Evolutionary conservation across 495 filamentous ascomycete species (phyloP), one percentile per base, ranked within the genome.

Genomic region (Bathelium albidoporum): DNA sequence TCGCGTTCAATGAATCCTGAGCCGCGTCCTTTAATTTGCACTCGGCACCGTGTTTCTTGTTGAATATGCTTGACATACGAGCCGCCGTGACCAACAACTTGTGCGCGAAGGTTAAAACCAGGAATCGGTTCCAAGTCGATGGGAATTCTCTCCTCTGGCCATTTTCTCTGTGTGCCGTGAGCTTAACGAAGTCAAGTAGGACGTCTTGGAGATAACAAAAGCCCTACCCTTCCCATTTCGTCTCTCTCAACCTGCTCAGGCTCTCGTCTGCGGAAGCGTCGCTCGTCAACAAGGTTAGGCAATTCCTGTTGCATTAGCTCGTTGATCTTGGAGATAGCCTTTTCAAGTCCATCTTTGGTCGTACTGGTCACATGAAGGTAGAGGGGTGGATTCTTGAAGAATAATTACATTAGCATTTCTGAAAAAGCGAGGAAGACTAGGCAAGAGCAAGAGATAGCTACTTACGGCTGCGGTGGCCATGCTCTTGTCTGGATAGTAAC

Each of bases 31-130:
- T 97, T 98, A 76, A 98, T 97, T 72, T 97, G 94, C 18, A 98
- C 94, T 68, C 91, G 89, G 73, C 94, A 97, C 53, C 88, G 81
- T 32, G 94, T 97, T 73, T 95, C 90, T 71, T 90, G 85, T 73
- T 97, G 93, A 69, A 98, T 97, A 69, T 97, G 90, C 75, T 98
- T 98, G 45, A 98, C 94, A 70, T 97, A 95, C 26, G 87, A 84
- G 59, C 94, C 94, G 36, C 90, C 89, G 69, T 92, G 89, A 22
- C 94, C 94, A 59, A 98, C 94, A 52, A 98, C 91, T 69, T 96
- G 90, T 52, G 94, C 94, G 62, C 94, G 85, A 49, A 97, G 80
- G 66, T 98, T 98, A 77, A 98, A 98, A n/a, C 94, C 94, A 24
- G 86, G 89, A 55, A 96, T 84, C 1, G 91, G 88, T 65, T 97